Base-by-base conservation (phyloP, 345 rosid species). In the Lepidium sativum region DNA sequence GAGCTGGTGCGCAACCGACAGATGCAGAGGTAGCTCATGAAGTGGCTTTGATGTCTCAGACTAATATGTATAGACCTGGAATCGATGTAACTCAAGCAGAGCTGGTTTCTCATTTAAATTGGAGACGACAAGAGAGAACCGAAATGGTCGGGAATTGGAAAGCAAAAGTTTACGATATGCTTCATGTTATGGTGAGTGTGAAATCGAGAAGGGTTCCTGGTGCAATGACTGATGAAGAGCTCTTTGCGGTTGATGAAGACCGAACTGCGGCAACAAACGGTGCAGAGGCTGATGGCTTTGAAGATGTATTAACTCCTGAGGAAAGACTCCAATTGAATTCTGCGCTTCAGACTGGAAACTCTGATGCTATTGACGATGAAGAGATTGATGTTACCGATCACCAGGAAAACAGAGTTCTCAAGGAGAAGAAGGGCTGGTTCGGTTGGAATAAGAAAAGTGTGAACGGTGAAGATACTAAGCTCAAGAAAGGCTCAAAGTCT, bases 61-160 rank as follows among this genome's bases (percentile, higher is more conserved):
- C 99, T 67, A 91, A 88, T 49, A 95, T 91, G 96, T 95, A 85
- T 71, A 86, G 99, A 71, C 99, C 99, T 18, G 96, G 99, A n/a
- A 91, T 95, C 51, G 96, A 95, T 75, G 99, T 95, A 15, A 88
- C 97, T 58, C 95, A 95, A 68, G 97, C 99, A 54, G 97, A 88
- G 73, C 87, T 95, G 59, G 75, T 86, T 73, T 83, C 99, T 23
- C 96, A 88, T 70, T 63, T 85, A 68, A 95, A 85, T 64, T 95
- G 99, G 99, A 91, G 99, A 80, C 77, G 99, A 54, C 99, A 88
- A 61, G 99, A 95, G 78, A 88, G 89, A 70, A 84, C 95, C 0
- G 99, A 95, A 76, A 83, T 80, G 83, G 95, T 95, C 21, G 97
- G 97, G 55, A 82, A 69, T 58, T 95, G 97, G 99, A 95, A 95